phyloP scores from a whole-genome alignment of 805 yeast species.

The Kuraishia borneana region DNA sequence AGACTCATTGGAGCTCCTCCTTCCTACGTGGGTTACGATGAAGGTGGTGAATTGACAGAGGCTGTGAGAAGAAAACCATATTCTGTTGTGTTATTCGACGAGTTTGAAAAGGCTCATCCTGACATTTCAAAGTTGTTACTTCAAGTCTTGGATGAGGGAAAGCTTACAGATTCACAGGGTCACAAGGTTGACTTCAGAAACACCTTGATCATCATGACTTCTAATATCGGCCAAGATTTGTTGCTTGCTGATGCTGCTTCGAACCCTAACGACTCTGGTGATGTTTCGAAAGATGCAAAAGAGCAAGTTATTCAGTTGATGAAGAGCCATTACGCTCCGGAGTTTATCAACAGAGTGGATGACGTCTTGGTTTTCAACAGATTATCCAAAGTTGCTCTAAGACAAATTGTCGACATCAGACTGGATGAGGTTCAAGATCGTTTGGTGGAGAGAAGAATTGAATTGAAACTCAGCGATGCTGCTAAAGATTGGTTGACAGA shows the following conservation, averaged over 20 bases:
- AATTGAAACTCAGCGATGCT: slow-evolving; percentile 33
- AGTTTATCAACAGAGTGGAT: slow-evolving; percentile 88
- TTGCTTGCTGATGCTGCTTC: slow-evolving; percentile 48
- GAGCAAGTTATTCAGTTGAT: slow-evolving; percentile 53
- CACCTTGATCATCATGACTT: slow-evolving; percentile 92
- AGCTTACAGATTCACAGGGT: slow-evolving; percentile 90
- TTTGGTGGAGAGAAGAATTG: slow-evolving; percentile 67
- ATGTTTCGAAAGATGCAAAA: slow-evolving; percentile 43
- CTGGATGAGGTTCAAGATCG: slow-evolving; percentile 73
- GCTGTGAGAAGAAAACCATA: slow-evolving; percentile 94
- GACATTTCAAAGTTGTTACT: slow-evolving; percentile 85
- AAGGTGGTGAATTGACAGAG: slow-evolving; percentile 92
- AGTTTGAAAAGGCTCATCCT: slow-evolving; percentile 93
- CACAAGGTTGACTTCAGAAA: slow-evolving; percentile 89
- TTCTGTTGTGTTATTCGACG: slow-evolving; percentile 87
- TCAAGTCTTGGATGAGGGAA: slow-evolving; percentile 94
- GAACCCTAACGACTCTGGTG: slow-evolving; percentile 40
- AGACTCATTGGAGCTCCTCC: slow-evolving; percentile 97
- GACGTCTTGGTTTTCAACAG: slow-evolving; percentile 92
- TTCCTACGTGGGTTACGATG: slow-evolving; percentile 94
- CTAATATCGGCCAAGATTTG: slow-evolving; percentile 91
- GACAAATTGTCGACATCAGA: slow-evolving; percentile 78
- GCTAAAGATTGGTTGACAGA: slow-evolving; percentile 75
- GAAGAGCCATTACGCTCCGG: slow-evolving; percentile 78
- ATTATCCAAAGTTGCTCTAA: slow-evolving; percentile 62